These are phyloP conservation scores for Penicillium sp. DNA, from an alignment of 2,329 filamentous ascomycete genomes.

Conservation along the genomic window DNA sequence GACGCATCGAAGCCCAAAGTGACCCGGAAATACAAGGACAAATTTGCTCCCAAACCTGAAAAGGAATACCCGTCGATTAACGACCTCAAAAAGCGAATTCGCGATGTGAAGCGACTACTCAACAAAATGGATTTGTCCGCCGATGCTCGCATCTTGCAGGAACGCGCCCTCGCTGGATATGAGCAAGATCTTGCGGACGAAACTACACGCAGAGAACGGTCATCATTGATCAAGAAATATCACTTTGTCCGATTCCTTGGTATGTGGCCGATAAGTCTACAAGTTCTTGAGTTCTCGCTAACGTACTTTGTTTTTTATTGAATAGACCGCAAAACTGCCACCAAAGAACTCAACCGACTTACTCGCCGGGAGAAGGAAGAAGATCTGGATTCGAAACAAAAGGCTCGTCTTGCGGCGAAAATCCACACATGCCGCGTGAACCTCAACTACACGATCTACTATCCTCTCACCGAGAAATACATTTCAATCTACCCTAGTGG, in stretches of 20 bases:
- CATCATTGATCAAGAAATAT: constrained; percentile 60
- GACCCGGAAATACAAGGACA: constrained; percentile 22
- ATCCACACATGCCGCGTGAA: constrained; percentile 57
- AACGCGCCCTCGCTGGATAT: constrained; percentile 58
- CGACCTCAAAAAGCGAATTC: constrained; percentile 57
- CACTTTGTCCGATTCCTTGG: constrained; percentile 67
- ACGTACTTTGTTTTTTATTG: neutral
- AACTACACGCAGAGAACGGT: constrained; percentile 50
- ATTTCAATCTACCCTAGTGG: constrained; percentile 54
- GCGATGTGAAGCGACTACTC: constrained; percentile 56
- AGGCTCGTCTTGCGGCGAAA: constrained; percentile 30
- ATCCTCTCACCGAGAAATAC: constrained; percentile 61
- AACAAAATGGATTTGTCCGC: constrained; percentile 52
- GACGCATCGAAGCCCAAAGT: constrained; percentile 11
- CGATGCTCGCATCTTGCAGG: constrained; percentile 57
- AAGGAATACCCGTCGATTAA: constrained; percentile 43
- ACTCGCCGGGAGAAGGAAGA: constrained; percentile 41
- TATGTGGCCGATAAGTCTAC: constrained; percentile 20
- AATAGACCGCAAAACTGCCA: constrained; percentile 45
- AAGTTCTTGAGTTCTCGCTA: constrained; percentile 6
- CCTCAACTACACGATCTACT: constrained; percentile 63
- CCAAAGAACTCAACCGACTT: constrained; percentile 40
- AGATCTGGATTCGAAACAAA: constrained; percentile 29
- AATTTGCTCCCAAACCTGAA: constrained; percentile 25
- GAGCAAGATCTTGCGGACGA: constrained; percentile 56